A percentile compares a stretch with the other conserved stretches of the same genome.
phyloP scores from a whole-genome alignment of 257 asterid genomes.

The Fraxinus pennsylvanica region DNA sequence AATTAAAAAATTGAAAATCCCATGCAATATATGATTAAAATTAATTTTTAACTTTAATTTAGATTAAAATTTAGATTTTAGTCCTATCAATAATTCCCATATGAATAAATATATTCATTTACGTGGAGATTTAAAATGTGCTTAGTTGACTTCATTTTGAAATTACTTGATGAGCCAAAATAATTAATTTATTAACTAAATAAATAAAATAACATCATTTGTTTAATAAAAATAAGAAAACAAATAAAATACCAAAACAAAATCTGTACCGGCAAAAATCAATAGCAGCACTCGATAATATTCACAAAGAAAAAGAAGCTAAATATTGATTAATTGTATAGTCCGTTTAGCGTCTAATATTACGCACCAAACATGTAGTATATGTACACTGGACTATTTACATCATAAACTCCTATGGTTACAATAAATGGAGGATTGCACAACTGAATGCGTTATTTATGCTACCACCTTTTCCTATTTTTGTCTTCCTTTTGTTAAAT shows the following conservation, averaged over 20 bases:
- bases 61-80: too few relatives aligned
- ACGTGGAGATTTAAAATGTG: neutral
- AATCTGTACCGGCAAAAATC: too few relatives aligned
- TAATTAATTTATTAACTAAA: neutral
- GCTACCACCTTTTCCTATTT: constrained; percentile 17
- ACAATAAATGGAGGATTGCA: constrained; percentile 36
- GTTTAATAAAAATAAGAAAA: neutral
- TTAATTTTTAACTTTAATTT: too few relatives aligned
- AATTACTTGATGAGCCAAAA: neutral
- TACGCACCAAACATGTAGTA: neutral
- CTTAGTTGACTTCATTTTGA: too few relatives aligned
- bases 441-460: constrained; percentile 16
- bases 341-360: neutral
- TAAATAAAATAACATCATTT: neutral
- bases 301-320: neutral
- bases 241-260: too few relatives aligned
- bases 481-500: constrained; percentile 22
- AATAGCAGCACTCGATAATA: neutral
- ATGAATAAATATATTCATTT: neutral
- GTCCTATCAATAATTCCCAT: too few relatives aligned
- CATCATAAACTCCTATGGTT: constrained; percentile 27
- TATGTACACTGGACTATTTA: constrained; percentile 41
- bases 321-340: too few relatives aligned
- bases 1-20: too few relatives aligned
- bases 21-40: too few relatives aligned